Percentiles rank a stretch among this genome's conserved stretches.
Evolutionary conservation across 805 yeast species (phyloP).

Genomic region (Jamesozyma spencerorum): DNA sequence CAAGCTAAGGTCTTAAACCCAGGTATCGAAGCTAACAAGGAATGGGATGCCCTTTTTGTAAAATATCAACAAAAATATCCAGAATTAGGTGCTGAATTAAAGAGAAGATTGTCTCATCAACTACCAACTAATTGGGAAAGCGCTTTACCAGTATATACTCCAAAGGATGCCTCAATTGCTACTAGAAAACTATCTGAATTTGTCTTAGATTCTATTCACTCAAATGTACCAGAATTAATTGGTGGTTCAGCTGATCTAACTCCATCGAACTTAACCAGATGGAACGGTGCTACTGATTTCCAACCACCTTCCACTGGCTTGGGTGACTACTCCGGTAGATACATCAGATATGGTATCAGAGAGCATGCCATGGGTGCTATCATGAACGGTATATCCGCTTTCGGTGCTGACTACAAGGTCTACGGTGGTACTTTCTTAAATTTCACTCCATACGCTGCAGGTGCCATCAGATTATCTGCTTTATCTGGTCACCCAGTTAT

Average conservation of each 20-base stretch:
- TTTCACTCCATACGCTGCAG: slow-evolving; percentile 78
- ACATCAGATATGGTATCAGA: slow-evolving; percentile 95
- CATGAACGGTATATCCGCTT: slow-evolving; percentile 94
- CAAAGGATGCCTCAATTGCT: slow-evolving; percentile 76
- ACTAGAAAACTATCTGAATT: slow-evolving; percentile 89
- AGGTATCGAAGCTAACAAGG: slow-evolving; percentile 59
- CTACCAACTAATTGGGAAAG: slow-evolving; percentile 79
- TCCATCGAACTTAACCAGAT: slow-evolving; percentile 90
- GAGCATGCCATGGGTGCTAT: slow-evolving; percentile 99
- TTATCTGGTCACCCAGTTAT: slow-evolving; percentile 73
- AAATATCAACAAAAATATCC: slow-evolving; percentile 64
- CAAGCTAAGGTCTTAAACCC: slow-evolving; percentile 42
- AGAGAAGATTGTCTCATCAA: slow-evolving; percentile 67
- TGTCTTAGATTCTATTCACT: slow-evolving; percentile 54
- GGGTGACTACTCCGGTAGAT: slow-evolving; percentile 87
- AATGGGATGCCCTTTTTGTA: slow-evolving; percentile 63
- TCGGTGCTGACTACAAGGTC: slow-evolving; percentile 71
- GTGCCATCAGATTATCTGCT: slow-evolving; percentile 80
- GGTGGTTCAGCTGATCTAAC: slow-evolving; percentile 99
- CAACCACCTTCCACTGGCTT: slow-evolving; percentile 73
- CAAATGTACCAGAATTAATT: slow-evolving; percentile 71
- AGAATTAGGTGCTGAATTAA: slow-evolving; percentile 64
- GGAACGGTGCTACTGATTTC: slow-evolving; percentile 78
- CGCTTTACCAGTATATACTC: slow-evolving; percentile 67
- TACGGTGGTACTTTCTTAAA: slow-evolving; percentile 98